Percentiles rank a stretch among this genome's conserved stretches.
Evolutionary conservation across 2,329 filamentous ascomycete genomes (phyloP).

Genomic region (Venturia carpophila): DNA sequence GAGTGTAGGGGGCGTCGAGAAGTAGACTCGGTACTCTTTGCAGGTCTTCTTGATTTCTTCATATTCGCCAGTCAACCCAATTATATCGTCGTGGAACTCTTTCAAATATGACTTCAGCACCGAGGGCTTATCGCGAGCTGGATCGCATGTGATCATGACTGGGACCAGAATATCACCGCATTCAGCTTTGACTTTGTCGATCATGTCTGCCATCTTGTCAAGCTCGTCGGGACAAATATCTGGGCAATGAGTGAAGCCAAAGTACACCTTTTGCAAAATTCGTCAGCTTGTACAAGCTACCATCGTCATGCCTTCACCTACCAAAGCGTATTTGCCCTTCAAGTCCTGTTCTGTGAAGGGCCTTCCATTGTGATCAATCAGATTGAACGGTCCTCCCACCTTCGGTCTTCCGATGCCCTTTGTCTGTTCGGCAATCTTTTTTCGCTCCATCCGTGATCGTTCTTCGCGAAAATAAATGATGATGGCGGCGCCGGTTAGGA

Average conservation of each 20-base stretch:
- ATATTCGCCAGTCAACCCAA: slow-evolving; percentile 88
- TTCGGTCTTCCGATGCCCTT: slow-evolving; percentile 91
- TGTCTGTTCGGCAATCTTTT: slow-evolving; percentile 79
- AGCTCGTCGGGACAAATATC: slow-evolving; percentile 99
- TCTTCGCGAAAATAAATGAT: slow-evolving; percentile 90
- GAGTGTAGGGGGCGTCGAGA: slow-evolving; percentile 81
- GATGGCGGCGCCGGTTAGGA: slow-evolving; percentile 66
- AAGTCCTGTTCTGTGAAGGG: slow-evolving; percentile 71
- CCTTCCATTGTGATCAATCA: slow-evolving; percentile 74
- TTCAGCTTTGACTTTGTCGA: slow-evolving; percentile 55
- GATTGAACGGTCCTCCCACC: slow-evolving; percentile 78
- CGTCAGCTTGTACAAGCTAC: not conserved
- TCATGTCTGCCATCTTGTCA: slow-evolving; percentile 97
- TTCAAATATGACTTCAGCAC: slow-evolving; percentile 77
- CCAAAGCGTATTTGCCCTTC: slow-evolving; percentile 77
- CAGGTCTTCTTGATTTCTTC: slow-evolving; percentile 90
- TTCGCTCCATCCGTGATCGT: slow-evolving; percentile 82
- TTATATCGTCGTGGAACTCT: slow-evolving; percentile 81
- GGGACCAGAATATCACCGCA: slow-evolving; percentile 55
- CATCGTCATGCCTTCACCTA: slow-evolving; percentile 33
- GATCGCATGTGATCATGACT: slow-evolving; percentile 93
- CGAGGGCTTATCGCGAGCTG: slow-evolving; percentile 77
- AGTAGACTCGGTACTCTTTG: slow-evolving; percentile 95
- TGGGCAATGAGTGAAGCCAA: slow-evolving; percentile 95
- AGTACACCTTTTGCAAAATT: slow-evolving; percentile 65